phyloP scores from a whole-genome alignment of 768 basidiomycete genomes.

The Cystofilobasidium capitatum region DNA sequence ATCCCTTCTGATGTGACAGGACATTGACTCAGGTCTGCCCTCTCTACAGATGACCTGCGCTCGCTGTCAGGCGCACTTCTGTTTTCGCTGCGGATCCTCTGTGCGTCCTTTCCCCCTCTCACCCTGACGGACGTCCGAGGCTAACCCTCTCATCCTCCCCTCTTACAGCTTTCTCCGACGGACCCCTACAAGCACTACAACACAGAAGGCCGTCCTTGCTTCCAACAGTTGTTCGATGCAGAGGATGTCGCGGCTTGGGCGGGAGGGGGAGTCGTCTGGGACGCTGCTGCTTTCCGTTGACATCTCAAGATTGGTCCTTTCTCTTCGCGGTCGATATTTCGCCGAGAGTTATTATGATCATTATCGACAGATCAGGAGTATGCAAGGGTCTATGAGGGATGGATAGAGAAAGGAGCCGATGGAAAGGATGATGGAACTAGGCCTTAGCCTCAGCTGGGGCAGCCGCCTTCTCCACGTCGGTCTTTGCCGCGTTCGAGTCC shows the following conservation, averaged over 20 bases:
- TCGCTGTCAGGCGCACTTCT: slow-evolving; percentile 25
- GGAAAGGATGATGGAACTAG: no score
- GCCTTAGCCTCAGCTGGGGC: no score
- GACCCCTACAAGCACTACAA: slow-evolving; percentile 23
- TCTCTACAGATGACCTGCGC: slow-evolving; percentile 17
- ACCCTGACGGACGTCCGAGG: background rate
- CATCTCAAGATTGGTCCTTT: background rate
- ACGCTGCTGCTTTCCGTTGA: background rate
- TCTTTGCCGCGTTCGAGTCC: no score
- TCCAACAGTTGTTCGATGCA: slow-evolving; percentile 15
- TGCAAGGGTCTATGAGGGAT: no score
- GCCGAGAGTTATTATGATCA: no score
- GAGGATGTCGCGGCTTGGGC: slow-evolving; percentile 14
- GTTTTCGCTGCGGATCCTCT: slow-evolving; percentile 31
- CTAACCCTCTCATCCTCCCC: background rate
- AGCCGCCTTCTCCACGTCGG: no score
- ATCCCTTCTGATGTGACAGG: background rate
- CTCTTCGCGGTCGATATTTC: no score
- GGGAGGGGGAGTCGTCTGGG: background rate
- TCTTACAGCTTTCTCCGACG: background rate
- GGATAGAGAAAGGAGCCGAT: no score
- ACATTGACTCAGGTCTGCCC: slow-evolving; percentile 18
- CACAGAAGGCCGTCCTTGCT: background rate
- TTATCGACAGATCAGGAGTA: no score
- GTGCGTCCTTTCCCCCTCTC: slow-evolving; percentile 13